These are phyloP conservation scores for Corinectria fuckeliana DNA, from an alignment of 2,329 filamentous ascomycete genomes.

Conservation along the genomic window DNA sequence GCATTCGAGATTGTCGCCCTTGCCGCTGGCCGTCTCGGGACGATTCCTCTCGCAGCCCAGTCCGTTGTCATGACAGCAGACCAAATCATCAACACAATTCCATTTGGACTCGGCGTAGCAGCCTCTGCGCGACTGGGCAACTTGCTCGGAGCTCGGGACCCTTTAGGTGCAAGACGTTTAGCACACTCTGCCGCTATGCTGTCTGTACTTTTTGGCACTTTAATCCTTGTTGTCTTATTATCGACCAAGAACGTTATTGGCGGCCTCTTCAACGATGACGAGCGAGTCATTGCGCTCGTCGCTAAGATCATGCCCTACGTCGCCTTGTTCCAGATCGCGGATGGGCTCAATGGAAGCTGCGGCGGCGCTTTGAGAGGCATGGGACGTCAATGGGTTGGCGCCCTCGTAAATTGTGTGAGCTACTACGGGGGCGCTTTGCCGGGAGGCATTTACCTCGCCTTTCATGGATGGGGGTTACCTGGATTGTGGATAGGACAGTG, in stretches of 20 bases:
- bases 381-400: conserved; percentile 86
- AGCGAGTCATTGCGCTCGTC: conserved; percentile 73
- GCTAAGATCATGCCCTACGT: conserved; percentile 83
- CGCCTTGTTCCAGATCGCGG: conserved; percentile 88
- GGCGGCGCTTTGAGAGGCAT: conserved; percentile 82
- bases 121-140: conserved; percentile 81
- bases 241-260: conserved; percentile 75
- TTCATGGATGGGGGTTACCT: conserved; percentile 81
- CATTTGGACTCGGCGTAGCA: conserved; percentile 85
- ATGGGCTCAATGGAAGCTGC: conserved; percentile 85
- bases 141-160: conserved; percentile 72
- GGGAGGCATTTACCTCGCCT: conserved; percentile 82
- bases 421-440: conserved; percentile 86
- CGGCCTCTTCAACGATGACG: conserved; percentile 81
- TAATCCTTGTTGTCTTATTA: conserved; percentile 74
- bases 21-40: conserved; percentile 80
- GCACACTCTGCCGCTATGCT: conserved; percentile 79
- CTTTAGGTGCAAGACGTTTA: conserved; percentile 70
- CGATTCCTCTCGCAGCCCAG: conserved; percentile 80
- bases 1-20: conserved; percentile 90
- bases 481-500: conserved; percentile 88
- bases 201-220: conserved; percentile 69
- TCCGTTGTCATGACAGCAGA: conserved; percentile 91
- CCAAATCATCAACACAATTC: conserved; percentile 84
- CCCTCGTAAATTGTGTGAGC: conserved; percentile 79